phyloP scores from a whole-genome alignment of 2,329 filamentous ascomycete genomes.

The Talaromyces sp. region DNA sequence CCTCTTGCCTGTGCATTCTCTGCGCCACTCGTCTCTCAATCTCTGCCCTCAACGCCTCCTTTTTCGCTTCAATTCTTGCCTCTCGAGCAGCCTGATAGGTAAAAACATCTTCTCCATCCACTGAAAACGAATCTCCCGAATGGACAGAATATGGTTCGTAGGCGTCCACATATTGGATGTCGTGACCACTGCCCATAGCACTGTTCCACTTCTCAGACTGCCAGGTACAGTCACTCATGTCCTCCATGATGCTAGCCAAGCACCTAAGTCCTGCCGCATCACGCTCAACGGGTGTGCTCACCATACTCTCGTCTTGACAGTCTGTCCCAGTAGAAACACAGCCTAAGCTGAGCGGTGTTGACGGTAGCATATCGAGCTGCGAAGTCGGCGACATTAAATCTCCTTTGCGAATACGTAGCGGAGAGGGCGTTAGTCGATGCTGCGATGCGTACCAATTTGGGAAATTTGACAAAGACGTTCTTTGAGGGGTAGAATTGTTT shows the following conservation, averaged over 20 bases:
- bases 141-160: neutral
- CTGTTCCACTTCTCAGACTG: neutral
- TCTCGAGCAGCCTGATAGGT: neutral
- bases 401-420: constrained; percentile 15
- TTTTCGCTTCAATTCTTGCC: neutral
- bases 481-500: neutral
- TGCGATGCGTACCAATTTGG: neutral
- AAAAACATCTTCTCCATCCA: neutral
- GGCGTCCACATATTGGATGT: neutral
- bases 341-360: neutral
- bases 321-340: neutral
- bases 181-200: neutral
- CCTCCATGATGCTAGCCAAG: neutral
- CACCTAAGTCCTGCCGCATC: neutral
- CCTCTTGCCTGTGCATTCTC: neutral
- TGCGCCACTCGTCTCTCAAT: neutral
- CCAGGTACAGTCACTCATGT: neutral
- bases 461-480: neutral
- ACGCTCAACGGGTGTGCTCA: neutral
- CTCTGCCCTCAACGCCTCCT: neutral
- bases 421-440: constrained; percentile 9
- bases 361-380: neutral
- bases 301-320: neutral
- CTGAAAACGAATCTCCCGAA: neutral
- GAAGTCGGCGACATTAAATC: neutral